Base-by-base conservation (phyloP, 768 basidiomycete species). In the Pleurotus djamor region DNA sequence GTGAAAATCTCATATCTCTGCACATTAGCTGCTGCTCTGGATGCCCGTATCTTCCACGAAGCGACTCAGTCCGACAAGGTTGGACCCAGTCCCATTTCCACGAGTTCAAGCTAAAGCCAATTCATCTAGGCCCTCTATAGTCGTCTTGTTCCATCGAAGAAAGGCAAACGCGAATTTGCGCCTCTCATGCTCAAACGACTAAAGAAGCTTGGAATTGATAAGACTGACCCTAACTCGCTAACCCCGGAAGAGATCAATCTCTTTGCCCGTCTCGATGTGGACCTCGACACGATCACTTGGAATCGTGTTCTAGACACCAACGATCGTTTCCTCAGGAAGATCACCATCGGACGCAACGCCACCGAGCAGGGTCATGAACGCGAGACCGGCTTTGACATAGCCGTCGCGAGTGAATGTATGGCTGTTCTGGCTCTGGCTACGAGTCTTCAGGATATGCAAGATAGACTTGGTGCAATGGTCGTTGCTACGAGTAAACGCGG, bases 391-490 rank as follows among this genome's bases (percentile, higher is more conserved):
- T 98, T 97, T 71, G 96, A 99, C 72, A 99, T 98, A 62, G 84
- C 96, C 48, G 96, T 99, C 48, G 96, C 95, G 13, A 95, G 93
- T 68, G 96, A 99, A 77, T 91, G 89, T 67, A 99, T 99, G 96
- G 96, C 96, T 17, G 96, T 99, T 47, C 81, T 99, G 51, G 96
- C 96, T 3, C 79, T 98, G 67, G 88, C 89, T 14, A 98, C 91
- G 13, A 85, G 89, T 64, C 77, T 98, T 8, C 81, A 84, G 62
- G 96, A 99, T 69, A 98, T 98, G 95, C 85, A 90, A 51, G 84
- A 92, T 65, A 86, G 90, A 49, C 84, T 99, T 17, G 96, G 97
- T 57, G 87, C 89, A 17, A 99, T 98, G 96, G 96, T 99, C 32
- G 93, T 99, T 49, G 96, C 92, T 4, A 92, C 94, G 2, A 91